These are phyloP conservation scores for Claviceps citrina DNA, from an alignment of 2,329 filamentous ascomycete genomes.

Conservation along the genomic window DNA sequence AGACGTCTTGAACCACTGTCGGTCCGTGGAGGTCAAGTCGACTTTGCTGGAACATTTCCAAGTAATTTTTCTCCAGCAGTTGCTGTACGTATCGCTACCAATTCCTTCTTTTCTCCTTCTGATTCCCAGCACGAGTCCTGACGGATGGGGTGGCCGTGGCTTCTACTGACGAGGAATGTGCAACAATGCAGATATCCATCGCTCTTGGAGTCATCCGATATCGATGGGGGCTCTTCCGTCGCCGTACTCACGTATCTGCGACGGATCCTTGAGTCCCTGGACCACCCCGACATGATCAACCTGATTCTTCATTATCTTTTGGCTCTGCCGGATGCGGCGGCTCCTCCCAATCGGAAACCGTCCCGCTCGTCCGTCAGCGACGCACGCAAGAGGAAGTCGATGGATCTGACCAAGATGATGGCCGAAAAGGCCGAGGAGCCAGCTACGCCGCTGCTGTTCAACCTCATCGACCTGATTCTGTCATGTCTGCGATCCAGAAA, in stretches of 20 bases:
- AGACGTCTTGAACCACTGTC: constrained; percentile 90
- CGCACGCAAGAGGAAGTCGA: constrained; percentile 69
- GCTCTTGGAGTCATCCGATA: constrained; percentile 87
- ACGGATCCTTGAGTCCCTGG: constrained; percentile 76
- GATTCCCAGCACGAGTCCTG: too few species aligned
- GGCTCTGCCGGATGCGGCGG: constrained; percentile 49
- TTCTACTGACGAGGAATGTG: not conserved
- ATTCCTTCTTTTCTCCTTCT: too few species aligned
- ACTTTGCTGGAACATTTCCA: constrained; percentile 94
- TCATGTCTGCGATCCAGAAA: constrained; percentile 74
- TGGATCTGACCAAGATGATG: constrained; percentile 71
- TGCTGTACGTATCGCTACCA: constrained; percentile 60
- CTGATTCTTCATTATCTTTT: constrained; percentile 86
- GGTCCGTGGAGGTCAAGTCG: constrained; percentile 78
- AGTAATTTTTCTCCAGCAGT: constrained; percentile 84
- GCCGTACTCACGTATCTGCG: constrained; percentile 88
- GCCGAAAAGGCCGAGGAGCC: constrained; percentile 58
- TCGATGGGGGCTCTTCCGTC: constrained; percentile 90
- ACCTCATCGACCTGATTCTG: constrained; percentile 77
- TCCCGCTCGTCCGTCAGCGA: constrained; percentile 44
- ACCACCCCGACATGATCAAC: constrained; percentile 87
- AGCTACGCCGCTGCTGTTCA: constrained; percentile 75
- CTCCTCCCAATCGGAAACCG: constrained; percentile 20
- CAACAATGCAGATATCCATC: constrained; percentile 64
- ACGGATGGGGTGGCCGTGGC: not conserved